phyloP scores from a whole-genome alignment of 2,329 filamentous ascomycete species.

The Hypoxylon sp. region DNA sequence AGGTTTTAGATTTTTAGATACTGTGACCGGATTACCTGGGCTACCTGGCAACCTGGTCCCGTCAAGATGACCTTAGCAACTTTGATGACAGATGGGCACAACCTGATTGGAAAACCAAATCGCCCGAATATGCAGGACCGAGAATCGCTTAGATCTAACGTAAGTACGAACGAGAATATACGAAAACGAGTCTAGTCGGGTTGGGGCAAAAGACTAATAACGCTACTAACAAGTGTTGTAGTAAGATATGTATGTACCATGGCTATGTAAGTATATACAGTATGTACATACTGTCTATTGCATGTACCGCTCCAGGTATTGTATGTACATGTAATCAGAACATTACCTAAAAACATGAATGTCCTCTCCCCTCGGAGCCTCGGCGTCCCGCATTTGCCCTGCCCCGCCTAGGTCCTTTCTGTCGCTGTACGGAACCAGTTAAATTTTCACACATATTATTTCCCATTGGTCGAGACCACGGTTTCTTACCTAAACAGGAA shows the following conservation, averaged over 20 bases:
- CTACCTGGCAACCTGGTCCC: background rate
- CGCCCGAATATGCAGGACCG: conserved; percentile 24
- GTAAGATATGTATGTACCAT: background rate
- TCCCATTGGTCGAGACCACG: conserved; percentile 31
- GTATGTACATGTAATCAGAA: background rate
- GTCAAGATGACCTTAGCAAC: conserved; percentile 1
- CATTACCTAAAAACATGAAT: background rate
- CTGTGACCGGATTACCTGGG: conserved; percentile 10
- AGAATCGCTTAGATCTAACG: conserved; percentile 31
- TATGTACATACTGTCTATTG: background rate
- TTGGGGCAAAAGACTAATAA: conserved; percentile 13
- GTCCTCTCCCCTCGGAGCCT: conserved; percentile 26
- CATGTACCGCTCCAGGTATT: background rate
- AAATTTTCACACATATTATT: conserved; percentile 24
- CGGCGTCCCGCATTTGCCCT: conserved; percentile 37
- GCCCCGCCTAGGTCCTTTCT: conserved; percentile 16
- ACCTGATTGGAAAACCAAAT: conserved; percentile 36
- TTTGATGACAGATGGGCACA: conserved; percentile 42
- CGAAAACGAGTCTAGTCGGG: conserved; percentile 7
- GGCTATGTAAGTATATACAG: background rate
- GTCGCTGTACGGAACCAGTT: conserved; percentile 13
- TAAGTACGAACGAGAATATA: conserved; percentile 9
- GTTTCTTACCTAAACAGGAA: conserved; percentile 42
- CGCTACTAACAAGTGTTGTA: conserved; percentile 11
- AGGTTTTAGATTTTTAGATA: conserved; percentile 22